These are phyloP conservation scores for Leccinum subtestaceum DNA, from an alignment of 768 basidiomycete genomes.

Conservation along the genomic window DNA sequence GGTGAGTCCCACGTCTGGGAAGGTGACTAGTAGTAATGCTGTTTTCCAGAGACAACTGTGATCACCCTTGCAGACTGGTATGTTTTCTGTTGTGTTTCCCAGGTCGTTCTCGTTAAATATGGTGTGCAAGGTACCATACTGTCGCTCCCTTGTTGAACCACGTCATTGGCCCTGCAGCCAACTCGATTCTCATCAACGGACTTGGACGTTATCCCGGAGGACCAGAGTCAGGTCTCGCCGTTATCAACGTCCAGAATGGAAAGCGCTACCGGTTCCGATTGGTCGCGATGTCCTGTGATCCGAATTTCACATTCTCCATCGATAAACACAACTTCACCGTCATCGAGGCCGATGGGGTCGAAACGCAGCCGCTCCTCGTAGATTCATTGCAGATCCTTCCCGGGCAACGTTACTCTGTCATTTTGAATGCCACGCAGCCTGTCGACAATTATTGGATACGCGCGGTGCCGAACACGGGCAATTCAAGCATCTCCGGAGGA, in stretches of 20 bases:
- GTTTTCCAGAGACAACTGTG: conserved; percentile 20
- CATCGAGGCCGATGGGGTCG: conserved; percentile 47
- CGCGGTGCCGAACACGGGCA: conserved; percentile 29
- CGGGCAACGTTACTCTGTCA: conserved; percentile 42
- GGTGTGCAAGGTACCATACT: conserved; percentile 21
- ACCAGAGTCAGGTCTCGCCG: conserved; percentile 35
- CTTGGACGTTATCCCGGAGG: conserved; percentile 33
- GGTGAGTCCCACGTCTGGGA: conserved; percentile 29
- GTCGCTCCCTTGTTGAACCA: conserved; percentile 16
- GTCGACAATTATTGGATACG: conserved; percentile 57
- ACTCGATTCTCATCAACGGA: conserved; percentile 33
- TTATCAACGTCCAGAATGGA: conserved; percentile 37
- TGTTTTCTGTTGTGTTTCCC: not conserved
- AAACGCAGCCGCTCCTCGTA: conserved; percentile 40
- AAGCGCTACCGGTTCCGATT: conserved; percentile 50
- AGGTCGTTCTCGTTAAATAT: not conserved
- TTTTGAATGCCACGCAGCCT: conserved; percentile 43
- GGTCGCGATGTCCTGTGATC: conserved; percentile 44
- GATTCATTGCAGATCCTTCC: conserved; percentile 35
- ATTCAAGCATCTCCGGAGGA: conserved; percentile 33
- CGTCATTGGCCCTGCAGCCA: conserved; percentile 14
- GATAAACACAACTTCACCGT: conserved; percentile 42
- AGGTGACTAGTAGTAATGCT: not conserved
- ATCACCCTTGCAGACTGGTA: conserved; percentile 29
- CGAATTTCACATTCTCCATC: conserved; percentile 44